A percentile compares a stretch with the other conserved stretches of the same genome.
phyloP scores from a whole-genome alignment of 139 green algal species.

The Coccomyxa sp. region DNA sequence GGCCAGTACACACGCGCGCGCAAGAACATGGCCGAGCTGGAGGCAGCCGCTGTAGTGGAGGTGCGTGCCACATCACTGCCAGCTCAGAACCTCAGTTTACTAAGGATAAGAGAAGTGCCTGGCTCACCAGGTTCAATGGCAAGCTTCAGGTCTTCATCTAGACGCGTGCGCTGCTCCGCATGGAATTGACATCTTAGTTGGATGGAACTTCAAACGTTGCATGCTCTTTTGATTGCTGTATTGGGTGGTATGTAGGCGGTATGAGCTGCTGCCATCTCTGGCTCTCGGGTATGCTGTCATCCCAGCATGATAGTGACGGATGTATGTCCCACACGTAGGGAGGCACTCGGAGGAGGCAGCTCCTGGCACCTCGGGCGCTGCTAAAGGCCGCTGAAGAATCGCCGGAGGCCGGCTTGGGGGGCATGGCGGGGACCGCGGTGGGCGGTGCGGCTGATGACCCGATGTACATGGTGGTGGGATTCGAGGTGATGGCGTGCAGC shows the following conservation, averaged over 20 bases:
- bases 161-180: neutral
- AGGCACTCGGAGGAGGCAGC: constrained; percentile 7
- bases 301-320: no score
- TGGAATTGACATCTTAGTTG: neutral
- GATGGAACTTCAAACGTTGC: neutral
- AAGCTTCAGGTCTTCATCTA: neutral
- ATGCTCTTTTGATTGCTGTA: no score
- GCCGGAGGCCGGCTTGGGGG: neutral
- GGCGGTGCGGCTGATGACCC: neutral
- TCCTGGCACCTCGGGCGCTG: neutral
- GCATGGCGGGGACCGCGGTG: neutral
- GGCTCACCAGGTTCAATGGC: neutral
- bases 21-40: constrained; percentile 39
- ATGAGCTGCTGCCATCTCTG: no score
- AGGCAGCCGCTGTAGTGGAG: constrained; percentile 42
- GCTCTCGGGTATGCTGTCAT: no score
- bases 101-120: neutral
- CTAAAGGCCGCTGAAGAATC: neutral
- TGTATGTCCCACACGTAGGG: no score
- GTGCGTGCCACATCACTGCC: neutral
- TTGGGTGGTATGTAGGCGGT: no score
- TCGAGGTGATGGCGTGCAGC: constrained; percentile 87
- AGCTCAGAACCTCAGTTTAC: neutral
- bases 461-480: constrained; percentile 74
- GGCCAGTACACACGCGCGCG: constrained; percentile 55